Evolutionary conservation across 2,329 filamentous ascomycete genomes (phyloP), one percentile per base, ranked within the genome.

Genomic region (Calonectria honghensis): DNA sequence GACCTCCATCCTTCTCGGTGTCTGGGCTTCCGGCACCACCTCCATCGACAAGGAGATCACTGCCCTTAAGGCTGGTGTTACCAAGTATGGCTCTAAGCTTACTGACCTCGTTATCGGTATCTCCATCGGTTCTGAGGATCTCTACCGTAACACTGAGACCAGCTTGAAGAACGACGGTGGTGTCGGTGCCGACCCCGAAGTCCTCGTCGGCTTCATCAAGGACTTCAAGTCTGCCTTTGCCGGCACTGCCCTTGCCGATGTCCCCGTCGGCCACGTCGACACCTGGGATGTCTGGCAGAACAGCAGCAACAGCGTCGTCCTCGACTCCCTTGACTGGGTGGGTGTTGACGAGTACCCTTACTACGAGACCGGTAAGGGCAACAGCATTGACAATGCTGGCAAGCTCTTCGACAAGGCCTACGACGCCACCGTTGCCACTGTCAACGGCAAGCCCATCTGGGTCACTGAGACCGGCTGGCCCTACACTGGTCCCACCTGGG

Each of bases 401-500:
- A 82, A 85, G 70, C 88, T 92, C 68, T 94, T 93, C 85, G 86
- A 89, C 82, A 81, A 80, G 71, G 88, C 88, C 54, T 89, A 84
- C 80, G 79, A 88, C 61, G 85, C 85, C 67, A 86, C 87, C 75
- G 61, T 85, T 66, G 87, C 83, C 48, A 89, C 88, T 61, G 87
- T 88, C 78, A 82, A 83, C 35, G 87, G 86, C 79, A 90, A 90
- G 86, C 88, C 87, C 75, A 87, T 93, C 79, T 91, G 91, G 89
- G 86, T 92, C 61, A 91, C 90, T 27, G 92, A 94, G 88, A 93
- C 91, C 16, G 92, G 92, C 80, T 94, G 92, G 92, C 92, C 93
- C 66, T 86, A 87, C 65, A 84, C 82, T 45, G 93, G 93, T 50
- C 81, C 86, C 14, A 85, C 86, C 66, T 89, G 88, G 84, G 91